Conservation (phyloP, 106 monocot genomes). For the Dactylorhiza incarnata region DNA sequence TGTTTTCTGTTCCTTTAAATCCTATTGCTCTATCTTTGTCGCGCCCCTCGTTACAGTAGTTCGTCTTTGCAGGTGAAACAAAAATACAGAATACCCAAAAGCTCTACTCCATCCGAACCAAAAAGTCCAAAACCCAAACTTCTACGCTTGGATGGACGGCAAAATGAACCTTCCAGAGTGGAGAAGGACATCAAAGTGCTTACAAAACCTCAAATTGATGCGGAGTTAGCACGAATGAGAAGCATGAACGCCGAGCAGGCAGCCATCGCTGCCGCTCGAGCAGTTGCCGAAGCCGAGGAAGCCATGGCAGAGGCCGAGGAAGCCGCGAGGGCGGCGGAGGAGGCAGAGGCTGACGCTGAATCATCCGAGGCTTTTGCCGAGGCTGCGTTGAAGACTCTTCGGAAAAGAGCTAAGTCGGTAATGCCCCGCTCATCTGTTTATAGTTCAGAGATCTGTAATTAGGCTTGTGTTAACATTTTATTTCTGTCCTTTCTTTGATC, state of each 20-base stretch:
- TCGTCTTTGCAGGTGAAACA: slow-evolving; percentile 55
- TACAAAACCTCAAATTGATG: slow-evolving; percentile 60
- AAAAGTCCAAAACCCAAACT: slow-evolving; percentile 29
- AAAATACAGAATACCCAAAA: slow-evolving; percentile 63
- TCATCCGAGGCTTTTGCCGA: slow-evolving; percentile 75
- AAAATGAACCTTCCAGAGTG: slow-evolving; percentile 19
- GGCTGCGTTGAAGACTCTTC: slow-evolving; percentile 29
- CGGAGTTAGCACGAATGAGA: slow-evolving; percentile 46
- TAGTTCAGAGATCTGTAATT: neutral
- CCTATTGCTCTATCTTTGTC: neutral
- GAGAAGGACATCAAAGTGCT: slow-evolving; percentile 34
- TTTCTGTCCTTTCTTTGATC: neutral
- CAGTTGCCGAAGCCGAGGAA: slow-evolving; percentile 79
- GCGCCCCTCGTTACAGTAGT: neutral
- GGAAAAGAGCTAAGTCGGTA: slow-evolving; percentile 9
- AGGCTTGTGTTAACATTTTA: neutral
- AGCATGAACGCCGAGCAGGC: slow-evolving; percentile 69
- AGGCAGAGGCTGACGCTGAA: slow-evolving; percentile 79
- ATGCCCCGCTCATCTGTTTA: neutral
- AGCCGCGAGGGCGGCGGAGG: slow-evolving; percentile 65
- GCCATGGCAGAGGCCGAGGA: slow-evolving; percentile 78
- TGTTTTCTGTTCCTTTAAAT: neutral
- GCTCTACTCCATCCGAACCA: slow-evolving; percentile 20
- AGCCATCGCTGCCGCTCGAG: slow-evolving; percentile 54
- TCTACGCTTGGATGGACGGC: slow-evolving; percentile 29